Evolutionary conservation across 257 asterid species (phyloP).

Genomic region (Orobanche coerulescens): DNA sequence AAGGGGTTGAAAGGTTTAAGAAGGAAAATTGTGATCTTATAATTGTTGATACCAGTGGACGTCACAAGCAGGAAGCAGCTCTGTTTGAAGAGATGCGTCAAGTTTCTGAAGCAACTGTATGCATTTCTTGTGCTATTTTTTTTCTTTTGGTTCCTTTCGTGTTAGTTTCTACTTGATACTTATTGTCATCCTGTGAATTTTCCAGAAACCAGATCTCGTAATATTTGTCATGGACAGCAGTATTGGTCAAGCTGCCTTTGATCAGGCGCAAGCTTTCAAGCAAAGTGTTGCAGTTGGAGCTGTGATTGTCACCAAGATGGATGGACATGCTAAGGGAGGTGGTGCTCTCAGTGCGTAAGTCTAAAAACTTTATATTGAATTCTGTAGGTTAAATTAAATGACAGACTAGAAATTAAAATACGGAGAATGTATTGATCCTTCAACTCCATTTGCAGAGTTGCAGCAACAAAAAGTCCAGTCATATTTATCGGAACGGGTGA

Average conservation of each 20-base stretch:
- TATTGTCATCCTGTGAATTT: slow-evolving; percentile 13
- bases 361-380: not conserved
- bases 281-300: slow-evolving; percentile 99
- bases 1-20: slow-evolving; percentile 92
- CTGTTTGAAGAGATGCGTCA: slow-evolving; percentile 99
- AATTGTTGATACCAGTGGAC: slow-evolving; percentile 96
- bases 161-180: slow-evolving; percentile 1
- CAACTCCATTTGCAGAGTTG: slow-evolving; percentile 57
- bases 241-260: slow-evolving; percentile 98
- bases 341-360: slow-evolving; percentile 99
- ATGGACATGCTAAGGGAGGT: slow-evolving; percentile 99
- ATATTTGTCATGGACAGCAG: slow-evolving; percentile 99
- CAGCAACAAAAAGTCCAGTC: slow-evolving; percentile 94
- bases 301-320: slow-evolving; percentile 95
- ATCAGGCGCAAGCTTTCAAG: slow-evolving; percentile 97
- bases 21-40: slow-evolving; percentile 88
- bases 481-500: slow-evolving; percentile 96
- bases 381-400: not conserved
- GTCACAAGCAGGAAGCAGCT: slow-evolving; percentile 97
- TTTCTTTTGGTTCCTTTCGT: not conserved
- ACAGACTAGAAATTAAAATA: not conserved
- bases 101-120: slow-evolving; percentile 90
- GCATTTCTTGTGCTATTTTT: not conserved
- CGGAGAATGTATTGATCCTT: slow-evolving; percentile 2
- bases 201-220: slow-evolving; percentile 95